A percentile compares a stretch with the other conserved stretches of the same genome.
Evolutionary conservation across 2,329 filamentous ascomycete species (phyloP).

Genomic region (Akanthomyces uredinophilus): DNA sequence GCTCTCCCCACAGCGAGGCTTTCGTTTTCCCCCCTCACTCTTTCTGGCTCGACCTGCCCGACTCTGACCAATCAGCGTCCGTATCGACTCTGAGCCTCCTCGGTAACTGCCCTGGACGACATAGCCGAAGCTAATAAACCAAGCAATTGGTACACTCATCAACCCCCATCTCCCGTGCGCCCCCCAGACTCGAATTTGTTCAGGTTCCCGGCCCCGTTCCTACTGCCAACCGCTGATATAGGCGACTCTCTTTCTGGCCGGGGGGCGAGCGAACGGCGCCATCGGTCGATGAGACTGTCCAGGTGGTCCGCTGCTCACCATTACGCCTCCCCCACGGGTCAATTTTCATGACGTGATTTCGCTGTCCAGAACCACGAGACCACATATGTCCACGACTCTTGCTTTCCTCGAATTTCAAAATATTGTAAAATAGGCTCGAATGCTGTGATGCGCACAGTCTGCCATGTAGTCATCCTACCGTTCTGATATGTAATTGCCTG

Average conservation of each 20-base stretch:
- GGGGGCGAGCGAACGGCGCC: not conserved
- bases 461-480: not conserved
- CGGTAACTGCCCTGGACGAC: slow-evolving; percentile 8
- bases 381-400: too few relatives aligned
- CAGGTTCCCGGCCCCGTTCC: not conserved
- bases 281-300: not conserved
- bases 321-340: too few relatives aligned
- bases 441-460: not conserved
- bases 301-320: too few relatives aligned
- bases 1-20: not conserved
- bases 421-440: too few relatives aligned
- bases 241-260: not conserved
- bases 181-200: not conserved
- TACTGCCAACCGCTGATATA: not conserved
- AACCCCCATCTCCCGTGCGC: too few relatives aligned
- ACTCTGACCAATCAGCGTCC: slow-evolving; percentile 6
- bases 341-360: too few relatives aligned
- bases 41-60: too few relatives aligned
- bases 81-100: slow-evolving; percentile 7
- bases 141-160: too few relatives aligned
- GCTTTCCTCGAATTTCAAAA: too few relatives aligned
- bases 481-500: not conserved
- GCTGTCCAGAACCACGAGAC: too few relatives aligned
- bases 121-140: slow-evolving; percentile 11
- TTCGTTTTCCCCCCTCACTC: slow-evolving; percentile 1